phyloP scores from a whole-genome alignment of 768 basidiomycete genomes.

The Jaapia argillacea region DNA sequence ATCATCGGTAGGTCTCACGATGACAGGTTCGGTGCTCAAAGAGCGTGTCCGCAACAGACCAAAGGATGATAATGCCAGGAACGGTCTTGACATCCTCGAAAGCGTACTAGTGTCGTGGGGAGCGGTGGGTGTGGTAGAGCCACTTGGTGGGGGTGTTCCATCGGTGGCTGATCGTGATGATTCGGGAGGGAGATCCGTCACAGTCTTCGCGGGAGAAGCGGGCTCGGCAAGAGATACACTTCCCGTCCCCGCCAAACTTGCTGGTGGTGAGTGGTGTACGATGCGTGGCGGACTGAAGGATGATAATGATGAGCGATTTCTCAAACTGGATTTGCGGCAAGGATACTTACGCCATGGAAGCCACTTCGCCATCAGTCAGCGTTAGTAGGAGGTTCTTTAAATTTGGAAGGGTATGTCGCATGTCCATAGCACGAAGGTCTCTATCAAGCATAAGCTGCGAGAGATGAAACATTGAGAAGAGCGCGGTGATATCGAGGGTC shows the following conservation, averaged over 20 bases:
- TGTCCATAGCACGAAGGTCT: constrained; percentile 82
- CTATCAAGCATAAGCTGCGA: constrained; percentile 82
- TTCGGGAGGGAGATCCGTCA: too few relatives aligned
- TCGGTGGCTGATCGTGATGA: too few relatives aligned
- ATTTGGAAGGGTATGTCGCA: constrained; percentile 94
- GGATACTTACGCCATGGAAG: constrained; percentile 32
- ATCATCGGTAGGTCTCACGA: too few relatives aligned
- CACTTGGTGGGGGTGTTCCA: constrained; percentile 38
- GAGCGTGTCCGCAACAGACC: not conserved
- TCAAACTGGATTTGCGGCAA: not conserved
- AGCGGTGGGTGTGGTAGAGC: constrained; percentile 46
- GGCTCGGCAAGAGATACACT: too few relatives aligned
- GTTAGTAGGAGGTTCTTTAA: constrained; percentile 89
- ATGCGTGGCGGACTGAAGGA: too few relatives aligned
- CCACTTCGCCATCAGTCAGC: constrained; percentile 60
- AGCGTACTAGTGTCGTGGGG: constrained; percentile 1
- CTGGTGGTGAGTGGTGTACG: too few relatives aligned
- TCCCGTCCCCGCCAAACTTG: too few relatives aligned
- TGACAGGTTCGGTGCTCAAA: not conserved
- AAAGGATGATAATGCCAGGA: constrained; percentile 49
- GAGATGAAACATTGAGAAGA: not conserved
- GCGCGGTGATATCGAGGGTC: too few relatives aligned
- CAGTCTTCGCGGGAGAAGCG: too few relatives aligned
- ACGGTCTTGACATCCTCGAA: constrained; percentile 10
- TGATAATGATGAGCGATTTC: not conserved